These are phyloP conservation scores for Geotrichum restrictum DNA, from an alignment of 1,139 yeast genomes.

Conservation along the genomic window DNA sequence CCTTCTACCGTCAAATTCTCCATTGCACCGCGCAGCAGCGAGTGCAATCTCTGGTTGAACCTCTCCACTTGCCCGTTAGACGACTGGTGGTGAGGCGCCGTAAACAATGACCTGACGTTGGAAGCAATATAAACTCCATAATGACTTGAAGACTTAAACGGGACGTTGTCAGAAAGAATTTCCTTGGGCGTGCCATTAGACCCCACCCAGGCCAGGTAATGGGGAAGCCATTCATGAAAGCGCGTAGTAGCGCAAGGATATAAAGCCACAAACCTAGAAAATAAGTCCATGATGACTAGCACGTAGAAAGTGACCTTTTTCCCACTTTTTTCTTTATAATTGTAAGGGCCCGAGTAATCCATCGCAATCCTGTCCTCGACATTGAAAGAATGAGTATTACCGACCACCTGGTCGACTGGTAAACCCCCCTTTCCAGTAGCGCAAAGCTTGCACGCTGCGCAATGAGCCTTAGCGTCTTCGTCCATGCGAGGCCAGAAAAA, in stretches of 20 bases:
- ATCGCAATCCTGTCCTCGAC: background rate
- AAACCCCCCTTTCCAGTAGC: background rate
- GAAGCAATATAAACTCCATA: background rate
- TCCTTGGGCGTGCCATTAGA: background rate
- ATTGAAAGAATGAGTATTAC: background rate
- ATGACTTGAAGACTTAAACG: background rate
- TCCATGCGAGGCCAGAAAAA: background rate
- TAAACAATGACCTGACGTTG: background rate
- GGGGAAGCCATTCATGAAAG: background rate
- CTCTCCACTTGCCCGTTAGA: background rate
- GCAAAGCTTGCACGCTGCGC: background rate
- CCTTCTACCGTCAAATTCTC: no score
- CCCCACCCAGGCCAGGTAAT: background rate
- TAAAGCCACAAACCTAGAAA: background rate
- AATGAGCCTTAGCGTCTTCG: background rate
- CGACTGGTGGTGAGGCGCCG: background rate
- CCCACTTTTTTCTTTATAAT: background rate
- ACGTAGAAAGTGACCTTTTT: background rate
- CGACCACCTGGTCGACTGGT: background rate
- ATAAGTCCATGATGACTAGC: background rate
- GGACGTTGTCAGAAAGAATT: background rate
- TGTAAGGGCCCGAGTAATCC: background rate
- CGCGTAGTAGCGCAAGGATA: background rate
- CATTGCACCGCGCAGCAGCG: background rate
- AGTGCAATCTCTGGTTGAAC: background rate